phyloP scores from a whole-genome alignment of 2,329 filamentous ascomycete species.

The Colletotrichum karsti region DNA sequence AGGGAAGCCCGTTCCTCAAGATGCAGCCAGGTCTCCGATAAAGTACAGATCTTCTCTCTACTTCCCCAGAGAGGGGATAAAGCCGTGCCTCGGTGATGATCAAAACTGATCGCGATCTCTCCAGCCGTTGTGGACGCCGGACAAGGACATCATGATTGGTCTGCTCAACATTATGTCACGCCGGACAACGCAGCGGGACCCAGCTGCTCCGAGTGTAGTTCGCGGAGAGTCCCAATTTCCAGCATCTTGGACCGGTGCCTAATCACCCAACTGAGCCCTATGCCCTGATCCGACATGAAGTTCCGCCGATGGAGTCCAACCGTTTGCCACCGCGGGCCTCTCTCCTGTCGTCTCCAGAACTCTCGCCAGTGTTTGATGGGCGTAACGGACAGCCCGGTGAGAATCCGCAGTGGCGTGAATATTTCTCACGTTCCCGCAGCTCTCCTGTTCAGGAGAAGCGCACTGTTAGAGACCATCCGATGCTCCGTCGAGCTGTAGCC shows the following conservation, averaged over 20 bases:
- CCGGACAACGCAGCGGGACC: neutral
- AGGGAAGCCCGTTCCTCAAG: neutral
- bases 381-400: conserved; percentile 18
- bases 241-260: conserved; percentile 1
- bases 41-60: conserved; percentile 19
- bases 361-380: conserved; percentile 6
- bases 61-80: neutral
- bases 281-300: neutral
- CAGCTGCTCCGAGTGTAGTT: neutral
- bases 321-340: conserved; percentile 9
- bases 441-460: neutral
- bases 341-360: neutral
- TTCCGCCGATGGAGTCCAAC: conserved; percentile 1
- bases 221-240: neutral
- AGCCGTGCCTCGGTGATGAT: conserved; percentile 13
- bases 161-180: neutral
- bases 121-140: neutral
- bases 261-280: neutral
- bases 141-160: neutral
- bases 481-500: neutral
- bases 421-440: neutral
- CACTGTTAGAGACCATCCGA: neutral
- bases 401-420: conserved; percentile 15
- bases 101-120: neutral
- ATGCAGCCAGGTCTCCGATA: conserved; percentile 15